Conservation (phyloP, 495 filamentous ascomycete species). For the Schizothecium vesticola region DNA sequence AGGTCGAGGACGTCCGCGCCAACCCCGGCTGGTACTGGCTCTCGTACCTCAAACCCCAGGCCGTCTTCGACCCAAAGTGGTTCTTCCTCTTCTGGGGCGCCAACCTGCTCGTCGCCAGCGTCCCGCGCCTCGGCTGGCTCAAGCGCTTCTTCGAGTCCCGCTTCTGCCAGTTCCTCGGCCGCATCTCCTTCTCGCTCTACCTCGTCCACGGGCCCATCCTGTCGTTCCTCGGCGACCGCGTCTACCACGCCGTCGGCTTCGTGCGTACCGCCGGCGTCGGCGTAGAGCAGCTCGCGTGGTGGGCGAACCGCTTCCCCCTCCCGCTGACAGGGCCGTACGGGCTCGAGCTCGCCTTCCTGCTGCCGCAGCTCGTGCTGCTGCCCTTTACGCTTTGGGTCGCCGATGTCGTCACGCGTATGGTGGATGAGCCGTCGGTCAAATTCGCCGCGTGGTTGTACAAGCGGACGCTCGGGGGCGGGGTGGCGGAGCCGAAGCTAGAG, state of each 20-base stretch:
- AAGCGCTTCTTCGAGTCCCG: conserved; percentile 53
- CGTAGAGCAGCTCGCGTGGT: conserved; percentile 37
- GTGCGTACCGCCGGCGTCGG: conserved; percentile 9
- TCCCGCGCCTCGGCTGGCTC: conserved; percentile 38
- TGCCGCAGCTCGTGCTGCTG: conserved; percentile 49
- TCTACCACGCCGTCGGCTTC: conserved; percentile 52
- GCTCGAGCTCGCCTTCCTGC: conserved; percentile 48
- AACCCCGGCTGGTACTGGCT: conserved; percentile 43
- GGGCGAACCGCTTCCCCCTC: conserved; percentile 45
- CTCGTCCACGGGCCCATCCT: conserved; percentile 60
- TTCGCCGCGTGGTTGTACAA: conserved; percentile 52
- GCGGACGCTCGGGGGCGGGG: conserved; percentile 17
- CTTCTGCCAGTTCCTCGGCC: conserved; percentile 59
- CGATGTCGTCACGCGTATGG: conserved; percentile 47
- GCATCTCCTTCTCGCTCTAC: conserved; percentile 62
- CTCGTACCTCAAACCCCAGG: conserved; percentile 47
- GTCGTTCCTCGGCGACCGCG: conserved; percentile 33
- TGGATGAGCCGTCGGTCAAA: conserved; percentile 53
- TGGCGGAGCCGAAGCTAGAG: conserved; percentile 12
- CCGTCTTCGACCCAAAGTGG: conserved; percentile 48
- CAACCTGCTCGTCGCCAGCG: conserved; percentile 48
- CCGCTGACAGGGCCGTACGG: conserved; percentile 49
- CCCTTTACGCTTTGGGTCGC: conserved; percentile 54
- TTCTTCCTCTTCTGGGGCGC: conserved; percentile 49
- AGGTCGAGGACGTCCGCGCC: conserved; percentile 32